These are phyloP conservation scores for Cytospora piceicola DNA, from an alignment of 2,329 filamentous ascomycete genomes.

Conservation along the genomic window DNA sequence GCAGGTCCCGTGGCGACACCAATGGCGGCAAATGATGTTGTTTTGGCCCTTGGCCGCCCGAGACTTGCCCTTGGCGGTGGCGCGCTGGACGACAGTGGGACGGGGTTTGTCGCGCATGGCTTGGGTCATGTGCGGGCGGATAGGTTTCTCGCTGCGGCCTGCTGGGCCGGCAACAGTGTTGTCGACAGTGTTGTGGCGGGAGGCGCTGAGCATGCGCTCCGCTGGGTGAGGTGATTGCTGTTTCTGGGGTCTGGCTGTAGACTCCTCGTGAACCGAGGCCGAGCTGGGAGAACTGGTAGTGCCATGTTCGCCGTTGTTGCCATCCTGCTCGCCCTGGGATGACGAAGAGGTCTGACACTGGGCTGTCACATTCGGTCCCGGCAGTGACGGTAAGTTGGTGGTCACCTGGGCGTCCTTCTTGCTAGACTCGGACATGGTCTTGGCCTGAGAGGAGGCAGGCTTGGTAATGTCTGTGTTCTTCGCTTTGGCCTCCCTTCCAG, in stretches of 20 bases:
- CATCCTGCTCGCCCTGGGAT: neutral
- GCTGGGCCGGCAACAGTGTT: neutral
- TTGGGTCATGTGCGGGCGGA: constrained; percentile 17
- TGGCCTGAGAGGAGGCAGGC: neutral
- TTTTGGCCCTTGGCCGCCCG: neutral
- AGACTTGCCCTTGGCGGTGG: constrained; percentile 9
- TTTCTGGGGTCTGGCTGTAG: neutral
- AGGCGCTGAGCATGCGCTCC: constrained; percentile 10
- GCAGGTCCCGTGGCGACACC: constrained; percentile 54
- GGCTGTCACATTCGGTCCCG: neutral
- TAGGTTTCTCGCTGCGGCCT: neutral
- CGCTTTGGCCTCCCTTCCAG: neutral
- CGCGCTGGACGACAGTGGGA: constrained; percentile 9
- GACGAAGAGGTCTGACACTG: neutral
- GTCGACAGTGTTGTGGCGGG: constrained; percentile 10
- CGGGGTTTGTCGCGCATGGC: neutral
- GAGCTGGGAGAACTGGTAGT: neutral
- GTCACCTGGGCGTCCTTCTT: neutral
- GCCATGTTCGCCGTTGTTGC: neutral
- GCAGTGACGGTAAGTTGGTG: neutral
- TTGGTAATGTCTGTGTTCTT: neutral
- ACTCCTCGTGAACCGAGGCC: neutral
- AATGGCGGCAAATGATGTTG: constrained; percentile 47
- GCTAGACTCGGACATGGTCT: neutral
- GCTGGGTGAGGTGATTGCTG: neutral